These are phyloP conservation scores for Melastoma candidum DNA, from an alignment of 441 rosid genomes.

Conservation along the genomic window DNA sequence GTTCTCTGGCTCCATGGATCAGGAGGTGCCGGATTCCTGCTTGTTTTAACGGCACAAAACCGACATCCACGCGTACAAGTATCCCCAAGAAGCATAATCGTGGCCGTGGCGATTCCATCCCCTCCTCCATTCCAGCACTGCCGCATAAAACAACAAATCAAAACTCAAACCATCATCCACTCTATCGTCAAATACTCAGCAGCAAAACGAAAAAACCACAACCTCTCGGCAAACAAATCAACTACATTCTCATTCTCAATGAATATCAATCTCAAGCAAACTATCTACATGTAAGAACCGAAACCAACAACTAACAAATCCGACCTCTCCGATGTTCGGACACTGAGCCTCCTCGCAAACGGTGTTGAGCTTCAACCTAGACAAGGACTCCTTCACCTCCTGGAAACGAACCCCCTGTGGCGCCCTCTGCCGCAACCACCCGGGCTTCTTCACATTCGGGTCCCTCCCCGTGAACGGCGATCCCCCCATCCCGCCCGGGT, in stretches of 20 bases:
- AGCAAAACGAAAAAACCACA: too few species aligned
- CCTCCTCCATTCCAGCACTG: conserved; percentile 99
- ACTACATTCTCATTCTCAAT: too few species aligned
- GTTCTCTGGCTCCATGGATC: conserved; percentile 85
- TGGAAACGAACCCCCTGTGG: conserved; percentile 78
- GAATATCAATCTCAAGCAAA: too few species aligned
- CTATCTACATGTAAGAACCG: neutral
- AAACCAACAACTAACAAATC: neutral
- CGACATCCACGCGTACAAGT: conserved; percentile 98
- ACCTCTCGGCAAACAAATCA: too few species aligned
- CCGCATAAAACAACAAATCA: conserved; percentile 1
- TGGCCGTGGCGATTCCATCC: conserved; percentile 92
- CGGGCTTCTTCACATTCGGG: conserved; percentile 73
- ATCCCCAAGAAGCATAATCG: conserved; percentile 95
- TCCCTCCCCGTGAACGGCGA: conserved; percentile 75
- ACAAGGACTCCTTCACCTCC: conserved; percentile 64
- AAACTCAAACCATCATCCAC: neutral
- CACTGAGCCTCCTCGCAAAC: conserved; percentile 98
- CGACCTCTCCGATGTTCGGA: conserved; percentile 90
- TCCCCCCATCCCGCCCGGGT: conserved; percentile 45
- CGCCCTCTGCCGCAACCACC: conserved; percentile 86
- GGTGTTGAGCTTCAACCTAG: conserved; percentile 73
- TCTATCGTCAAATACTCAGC: too few species aligned
- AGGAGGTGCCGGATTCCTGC: conserved; percentile 84
- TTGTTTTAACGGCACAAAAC: conserved; percentile 97